These are phyloP conservation scores for Monosporozyma aquatica DNA, from an alignment of 805 yeast species.

Conservation along the genomic window DNA sequence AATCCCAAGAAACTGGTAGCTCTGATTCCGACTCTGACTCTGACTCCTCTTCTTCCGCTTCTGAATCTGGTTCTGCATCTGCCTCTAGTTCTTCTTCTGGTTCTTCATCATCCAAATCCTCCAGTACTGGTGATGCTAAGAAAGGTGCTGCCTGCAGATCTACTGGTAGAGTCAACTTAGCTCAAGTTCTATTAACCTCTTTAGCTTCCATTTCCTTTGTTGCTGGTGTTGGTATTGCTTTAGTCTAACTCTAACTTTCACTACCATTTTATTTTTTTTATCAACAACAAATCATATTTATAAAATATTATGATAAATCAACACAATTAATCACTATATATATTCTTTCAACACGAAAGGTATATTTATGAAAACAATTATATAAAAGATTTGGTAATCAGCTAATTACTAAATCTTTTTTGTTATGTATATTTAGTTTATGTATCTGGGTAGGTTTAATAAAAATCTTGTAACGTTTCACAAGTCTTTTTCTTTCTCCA, in stretches of 20 bases:
- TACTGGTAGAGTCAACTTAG: constrained; percentile 4
- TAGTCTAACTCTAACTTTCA: too few relatives aligned
- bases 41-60: not conserved
- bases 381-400: too few relatives aligned
- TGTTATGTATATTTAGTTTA: constrained; percentile 1
- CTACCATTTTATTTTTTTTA: too few relatives aligned
- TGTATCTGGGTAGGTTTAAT: constrained; percentile 2
- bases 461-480: not conserved
- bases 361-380: not conserved
- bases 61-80: not conserved
- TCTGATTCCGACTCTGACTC: constrained; percentile 4
- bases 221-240: constrained; percentile 7
- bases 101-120: not conserved
- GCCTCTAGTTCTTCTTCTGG: constrained; percentile 1
- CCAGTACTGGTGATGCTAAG: constrained; percentile 14
- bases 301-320: too few relatives aligned
- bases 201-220: constrained; percentile 5
- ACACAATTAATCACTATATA: too few relatives aligned
- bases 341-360: too few relatives aligned
- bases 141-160: constrained; percentile 3
- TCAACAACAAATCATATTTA: too few relatives aligned
- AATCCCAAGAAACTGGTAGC: constrained; percentile 9
- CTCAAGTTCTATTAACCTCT: constrained; percentile 5
- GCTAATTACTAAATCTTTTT: too few relatives aligned
- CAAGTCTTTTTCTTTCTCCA: too few relatives aligned